phyloP scores from a whole-genome alignment of 305 asterid species.

The Fraxinus ornus region DNA sequence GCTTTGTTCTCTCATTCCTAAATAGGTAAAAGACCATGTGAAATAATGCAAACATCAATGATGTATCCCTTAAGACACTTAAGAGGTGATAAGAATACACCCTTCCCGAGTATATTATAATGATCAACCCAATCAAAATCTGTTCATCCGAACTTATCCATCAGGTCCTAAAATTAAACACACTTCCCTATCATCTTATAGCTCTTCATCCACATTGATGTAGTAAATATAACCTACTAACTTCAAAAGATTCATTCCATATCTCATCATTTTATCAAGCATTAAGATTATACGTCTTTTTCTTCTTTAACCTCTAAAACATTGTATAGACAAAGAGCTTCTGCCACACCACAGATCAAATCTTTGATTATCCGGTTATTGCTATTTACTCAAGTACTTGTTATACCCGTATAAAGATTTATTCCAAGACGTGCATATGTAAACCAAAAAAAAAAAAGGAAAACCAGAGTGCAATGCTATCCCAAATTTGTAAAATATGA shows the following conservation, averaged over 20 bases:
- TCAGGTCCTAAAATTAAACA: not conserved
- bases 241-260: not conserved
- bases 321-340: not conserved
- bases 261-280: not conserved
- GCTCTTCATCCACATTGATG: not conserved
- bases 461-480: not conserved
- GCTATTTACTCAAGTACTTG: not conserved
- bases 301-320: not conserved
- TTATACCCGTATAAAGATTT: not conserved
- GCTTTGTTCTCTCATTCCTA: constrained; percentile 89
- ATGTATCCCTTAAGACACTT: not conserved
- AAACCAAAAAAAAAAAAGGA: not conserved
- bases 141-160: not conserved
- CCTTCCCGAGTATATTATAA: not conserved
- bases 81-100: not conserved
- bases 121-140: not conserved
- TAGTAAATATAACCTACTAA: not conserved
- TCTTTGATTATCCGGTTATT: not conserved
- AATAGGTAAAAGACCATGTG: constrained; percentile 30
- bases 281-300: not conserved
- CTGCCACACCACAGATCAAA: not conserved
- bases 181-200: not conserved
- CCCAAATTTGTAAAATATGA: not conserved
- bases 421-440: constrained; percentile 1
- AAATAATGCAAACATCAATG: constrained; percentile 19